Conservation (phyloP, 2,329 filamentous ascomycete genomes). For the Venturia oleaginea region DNA sequence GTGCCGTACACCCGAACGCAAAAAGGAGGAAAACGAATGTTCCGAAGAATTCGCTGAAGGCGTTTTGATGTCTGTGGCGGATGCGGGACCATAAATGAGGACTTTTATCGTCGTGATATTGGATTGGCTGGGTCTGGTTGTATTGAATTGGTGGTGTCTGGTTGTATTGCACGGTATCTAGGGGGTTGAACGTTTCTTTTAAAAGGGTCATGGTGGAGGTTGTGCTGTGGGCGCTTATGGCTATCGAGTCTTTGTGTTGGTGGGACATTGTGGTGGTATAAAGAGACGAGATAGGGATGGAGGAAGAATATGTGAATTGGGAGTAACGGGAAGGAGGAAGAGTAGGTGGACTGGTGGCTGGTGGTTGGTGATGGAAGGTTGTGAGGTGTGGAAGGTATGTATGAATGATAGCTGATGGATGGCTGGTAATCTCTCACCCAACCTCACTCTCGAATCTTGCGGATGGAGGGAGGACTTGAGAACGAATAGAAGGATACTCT, state of each 20-base stretch:
- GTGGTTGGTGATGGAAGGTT: neutral
- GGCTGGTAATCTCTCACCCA: neutral
- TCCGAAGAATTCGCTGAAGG: constrained; percentile 13
- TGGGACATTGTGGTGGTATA: neutral
- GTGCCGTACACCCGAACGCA: constrained; percentile 3
- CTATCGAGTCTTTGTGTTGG: neutral
- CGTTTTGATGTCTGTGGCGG: constrained; percentile 7
- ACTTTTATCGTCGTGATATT: neutral
- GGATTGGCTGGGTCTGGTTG: neutral
- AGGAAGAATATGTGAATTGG: neutral
- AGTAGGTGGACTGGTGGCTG: neutral
- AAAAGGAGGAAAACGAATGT: constrained; percentile 13
- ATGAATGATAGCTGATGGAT: neutral
- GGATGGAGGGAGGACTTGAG: neutral
- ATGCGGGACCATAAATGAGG: constrained; percentile 1
- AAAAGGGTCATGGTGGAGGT: neutral
- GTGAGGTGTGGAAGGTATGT: neutral
- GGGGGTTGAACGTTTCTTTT: neutral
- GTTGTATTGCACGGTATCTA: neutral
- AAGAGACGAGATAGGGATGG: no score
- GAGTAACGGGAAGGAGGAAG: neutral
- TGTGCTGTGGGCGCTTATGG: neutral
- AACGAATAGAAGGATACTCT: neutral
- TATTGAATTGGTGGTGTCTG: neutral
- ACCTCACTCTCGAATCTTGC: neutral